These are phyloP conservation scores for Neurospora sp. DNA, from an alignment of 495 filamentous ascomycete species.

Conservation along the genomic window DNA sequence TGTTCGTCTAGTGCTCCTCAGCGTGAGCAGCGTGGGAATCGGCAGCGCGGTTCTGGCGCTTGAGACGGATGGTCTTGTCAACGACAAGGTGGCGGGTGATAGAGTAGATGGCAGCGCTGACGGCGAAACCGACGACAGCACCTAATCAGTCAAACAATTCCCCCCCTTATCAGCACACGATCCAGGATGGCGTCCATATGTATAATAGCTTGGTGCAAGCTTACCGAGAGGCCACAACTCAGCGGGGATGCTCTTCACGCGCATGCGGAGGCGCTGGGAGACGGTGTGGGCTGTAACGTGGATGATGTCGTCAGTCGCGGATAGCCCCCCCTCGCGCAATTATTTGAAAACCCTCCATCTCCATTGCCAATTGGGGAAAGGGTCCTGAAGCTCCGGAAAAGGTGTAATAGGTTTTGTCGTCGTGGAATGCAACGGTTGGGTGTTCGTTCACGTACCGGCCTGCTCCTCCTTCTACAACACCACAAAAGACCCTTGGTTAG, in stretches of 20 bases:
- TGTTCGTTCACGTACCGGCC: constrained; percentile 52
- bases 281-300: constrained; percentile 74
- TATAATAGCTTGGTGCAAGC: constrained; percentile 18
- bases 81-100: constrained; percentile 66
- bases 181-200: not conserved
- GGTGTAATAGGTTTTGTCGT: constrained; percentile 5
- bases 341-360: not conserved
- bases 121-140: constrained; percentile 63
- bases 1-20: constrained; percentile 21
- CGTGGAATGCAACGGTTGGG: constrained; percentile 7
- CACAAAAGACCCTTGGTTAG: constrained; percentile 22
- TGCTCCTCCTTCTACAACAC: constrained; percentile 67
- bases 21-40: constrained; percentile 17
- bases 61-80: constrained; percentile 87
- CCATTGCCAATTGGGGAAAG: not conserved
- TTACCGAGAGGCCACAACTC: constrained; percentile 93
- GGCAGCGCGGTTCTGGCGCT: constrained; percentile 40
- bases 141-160: constrained; percentile 38
- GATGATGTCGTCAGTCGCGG: constrained; percentile 14
- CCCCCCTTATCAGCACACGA: not conserved
- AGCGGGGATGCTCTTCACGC: constrained; percentile 75
- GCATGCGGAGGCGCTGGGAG: constrained; percentile 77
- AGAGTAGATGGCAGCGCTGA: constrained; percentile 67
- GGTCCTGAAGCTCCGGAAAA: not conserved
- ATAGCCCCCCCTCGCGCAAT: not conserved